Conservation (phyloP, 129 eudicot species). For the Smallanthus sonchifolius region DNA sequence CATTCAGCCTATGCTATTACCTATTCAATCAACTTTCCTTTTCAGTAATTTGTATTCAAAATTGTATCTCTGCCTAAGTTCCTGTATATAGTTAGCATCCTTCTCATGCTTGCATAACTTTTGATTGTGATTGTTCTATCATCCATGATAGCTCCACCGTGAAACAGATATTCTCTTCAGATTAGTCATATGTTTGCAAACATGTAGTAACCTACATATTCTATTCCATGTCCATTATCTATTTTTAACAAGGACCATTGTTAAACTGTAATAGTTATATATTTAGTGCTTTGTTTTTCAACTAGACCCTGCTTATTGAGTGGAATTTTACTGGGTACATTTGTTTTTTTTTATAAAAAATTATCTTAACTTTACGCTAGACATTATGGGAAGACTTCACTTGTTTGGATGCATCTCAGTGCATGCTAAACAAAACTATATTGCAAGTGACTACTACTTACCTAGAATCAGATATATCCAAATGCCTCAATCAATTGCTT, state of each 20-base stretch:
- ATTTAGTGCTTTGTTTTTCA: conserved; percentile 1
- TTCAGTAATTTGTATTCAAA: not conserved
- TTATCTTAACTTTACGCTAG: conserved; percentile 50
- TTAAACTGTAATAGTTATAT: not conserved
- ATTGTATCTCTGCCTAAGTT: not conserved
- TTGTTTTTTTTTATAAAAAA: too few species aligned
- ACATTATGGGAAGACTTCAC: conserved; percentile 94
- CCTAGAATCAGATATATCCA: conserved; percentile 50
- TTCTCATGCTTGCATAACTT: not conserved
- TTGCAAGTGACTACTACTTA: conserved; percentile 70
- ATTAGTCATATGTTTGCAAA: not conserved
- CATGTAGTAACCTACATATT: not conserved
- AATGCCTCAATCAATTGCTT: conserved; percentile 48
- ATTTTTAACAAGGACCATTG: not conserved
- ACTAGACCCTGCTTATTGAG: too few species aligned
- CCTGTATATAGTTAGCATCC: not conserved
- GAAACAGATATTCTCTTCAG: not conserved
- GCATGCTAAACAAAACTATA: conserved; percentile 78
- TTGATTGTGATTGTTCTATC: not conserved
- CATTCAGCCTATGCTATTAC: conserved; percentile 3
- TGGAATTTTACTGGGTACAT: too few species aligned
- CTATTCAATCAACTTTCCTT: not conserved
- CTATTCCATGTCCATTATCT: not conserved
- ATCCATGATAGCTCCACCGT: conserved; percentile 16
- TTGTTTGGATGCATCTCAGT: conserved; percentile 86